phyloP scores from a whole-genome alignment of 2,329 filamentous ascomycete species.

The Phyllachora maydis region DNA sequence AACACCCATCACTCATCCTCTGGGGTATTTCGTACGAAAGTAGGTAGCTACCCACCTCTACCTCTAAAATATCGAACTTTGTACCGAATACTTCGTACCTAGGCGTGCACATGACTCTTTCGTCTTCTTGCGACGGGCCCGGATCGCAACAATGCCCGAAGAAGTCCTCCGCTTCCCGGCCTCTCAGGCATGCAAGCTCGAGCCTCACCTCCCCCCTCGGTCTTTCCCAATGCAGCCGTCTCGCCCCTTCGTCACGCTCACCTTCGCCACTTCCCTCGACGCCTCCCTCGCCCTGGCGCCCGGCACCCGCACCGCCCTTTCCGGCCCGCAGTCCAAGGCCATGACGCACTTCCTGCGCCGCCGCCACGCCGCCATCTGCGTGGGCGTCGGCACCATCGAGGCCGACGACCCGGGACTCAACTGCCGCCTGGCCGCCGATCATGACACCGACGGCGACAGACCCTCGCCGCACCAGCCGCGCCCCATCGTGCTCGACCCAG shows the following conservation, averaged over 20 bases:
- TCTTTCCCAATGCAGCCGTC: conserved; percentile 1
- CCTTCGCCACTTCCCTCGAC: conserved; percentile 82
- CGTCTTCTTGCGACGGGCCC: not conserved
- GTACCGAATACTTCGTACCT: too few species aligned
- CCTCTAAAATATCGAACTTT: too few species aligned
- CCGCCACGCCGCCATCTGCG: conserved; percentile 62
- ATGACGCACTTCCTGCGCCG: conserved; percentile 88
- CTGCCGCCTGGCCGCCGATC: conserved; percentile 48
- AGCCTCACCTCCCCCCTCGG: not conserved
- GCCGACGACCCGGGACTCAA: conserved; percentile 77
- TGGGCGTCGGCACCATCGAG: conserved; percentile 68
- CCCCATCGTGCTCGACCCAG: conserved; percentile 67
- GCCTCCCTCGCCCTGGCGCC: conserved; percentile 56
- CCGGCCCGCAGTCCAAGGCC: conserved; percentile 63
- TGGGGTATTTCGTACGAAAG: too few species aligned
- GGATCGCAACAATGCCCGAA: not conserved
- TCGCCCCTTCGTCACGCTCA: conserved; percentile 49
- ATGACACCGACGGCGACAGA: not conserved
- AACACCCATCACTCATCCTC: too few species aligned
- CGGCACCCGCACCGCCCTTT: conserved; percentile 64
- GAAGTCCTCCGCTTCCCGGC: not conserved
- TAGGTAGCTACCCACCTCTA: too few species aligned
- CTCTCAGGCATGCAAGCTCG: not conserved
- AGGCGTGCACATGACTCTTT: too few species aligned
- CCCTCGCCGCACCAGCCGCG: conserved; percentile 37